phyloP scores from a whole-genome alignment of 108 stramenopile genomes.

The Parmales sp. region DNA sequence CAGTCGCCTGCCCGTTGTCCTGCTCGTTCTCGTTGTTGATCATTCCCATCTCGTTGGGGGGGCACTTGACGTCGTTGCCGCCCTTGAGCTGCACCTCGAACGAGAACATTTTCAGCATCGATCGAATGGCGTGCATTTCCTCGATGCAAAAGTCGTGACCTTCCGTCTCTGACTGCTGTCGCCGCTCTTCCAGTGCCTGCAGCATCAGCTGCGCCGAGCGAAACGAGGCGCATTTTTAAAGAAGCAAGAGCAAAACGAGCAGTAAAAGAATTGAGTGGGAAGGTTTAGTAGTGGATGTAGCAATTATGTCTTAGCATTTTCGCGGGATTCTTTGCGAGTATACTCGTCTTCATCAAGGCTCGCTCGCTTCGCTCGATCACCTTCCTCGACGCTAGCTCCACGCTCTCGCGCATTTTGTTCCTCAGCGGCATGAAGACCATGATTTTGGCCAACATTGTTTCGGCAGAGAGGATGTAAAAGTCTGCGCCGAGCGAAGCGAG shows the following conservation, averaged over 20 bases:
- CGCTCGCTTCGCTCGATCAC: too few relatives aligned
- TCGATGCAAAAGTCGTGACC: slow-evolving; percentile 6
- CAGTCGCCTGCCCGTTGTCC: neutral
- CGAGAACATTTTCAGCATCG: slow-evolving; percentile 2
- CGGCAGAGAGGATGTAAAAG: too few relatives aligned
- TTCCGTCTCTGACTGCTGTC: neutral
- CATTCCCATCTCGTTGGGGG: too few relatives aligned
- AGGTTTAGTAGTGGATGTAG: too few relatives aligned
- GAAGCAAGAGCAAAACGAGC: too few relatives aligned
- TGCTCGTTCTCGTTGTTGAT: too few relatives aligned
- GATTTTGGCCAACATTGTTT: neutral
- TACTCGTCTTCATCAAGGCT: too few relatives aligned
- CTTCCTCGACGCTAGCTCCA: neutral
- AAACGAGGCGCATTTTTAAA: too few relatives aligned
- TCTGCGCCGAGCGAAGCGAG: neutral
- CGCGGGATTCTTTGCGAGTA: too few relatives aligned
- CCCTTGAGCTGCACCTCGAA: slow-evolving; percentile 10
- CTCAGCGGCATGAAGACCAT: neutral
- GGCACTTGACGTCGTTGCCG: neutral
- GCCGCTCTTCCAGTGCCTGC: neutral
- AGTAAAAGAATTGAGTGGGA: too few relatives aligned
- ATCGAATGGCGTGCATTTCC: neutral
- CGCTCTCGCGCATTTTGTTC: slow-evolving; percentile 5
- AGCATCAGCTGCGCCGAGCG: too few relatives aligned
- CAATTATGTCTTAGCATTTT: too few relatives aligned